Conservation (phyloP, 371 early-diverging fungal genomes). For the Amoeboaphelidium protococcarum region DNA sequence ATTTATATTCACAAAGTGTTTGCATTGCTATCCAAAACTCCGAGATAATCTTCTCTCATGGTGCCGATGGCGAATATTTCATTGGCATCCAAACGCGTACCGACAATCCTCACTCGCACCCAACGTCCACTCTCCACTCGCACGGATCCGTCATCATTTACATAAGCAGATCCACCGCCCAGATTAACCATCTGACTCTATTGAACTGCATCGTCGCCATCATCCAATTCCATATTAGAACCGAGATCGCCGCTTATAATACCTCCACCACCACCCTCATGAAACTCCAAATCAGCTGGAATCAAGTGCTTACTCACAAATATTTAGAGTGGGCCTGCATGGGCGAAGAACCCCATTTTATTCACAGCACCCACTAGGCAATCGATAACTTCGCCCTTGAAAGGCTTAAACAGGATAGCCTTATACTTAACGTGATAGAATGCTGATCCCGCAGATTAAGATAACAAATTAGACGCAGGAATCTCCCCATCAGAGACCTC, state of each 20-base stretch:
- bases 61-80: slow-evolving; percentile 89
- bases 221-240: not conserved
- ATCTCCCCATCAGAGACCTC: too few relatives aligned
- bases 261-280: slow-evolving; percentile 9
- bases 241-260: not conserved
- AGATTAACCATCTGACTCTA: too few relatives aligned
- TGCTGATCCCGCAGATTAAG: too few relatives aligned
- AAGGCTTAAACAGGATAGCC: slow-evolving; percentile 92
- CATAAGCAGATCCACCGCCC: too few relatives aligned
- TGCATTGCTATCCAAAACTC: slow-evolving; percentile 14
- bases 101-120: slow-evolving; percentile 77
- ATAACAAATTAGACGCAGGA: too few relatives aligned
- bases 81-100: slow-evolving; percentile 72
- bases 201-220: slow-evolving; percentile 1
- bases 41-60: slow-evolving; percentile 83
- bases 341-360: slow-evolving; percentile 92
- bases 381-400: slow-evolving; percentile 89
- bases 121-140: too few relatives aligned
- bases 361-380: slow-evolving; percentile 81
- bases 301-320: slow-evolving; percentile 79
- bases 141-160: too few relatives aligned
- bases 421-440: slow-evolving; percentile 82
- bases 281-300: slow-evolving; percentile 64
- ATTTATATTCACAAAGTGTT: too few relatives aligned
- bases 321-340: slow-evolving; percentile 84